A percentile compares a stretch with the other conserved stretches of the same genome.
phyloP scores from a whole-genome alignment of 495 filamentous ascomycete genomes.

The Neurospora sp. region DNA sequence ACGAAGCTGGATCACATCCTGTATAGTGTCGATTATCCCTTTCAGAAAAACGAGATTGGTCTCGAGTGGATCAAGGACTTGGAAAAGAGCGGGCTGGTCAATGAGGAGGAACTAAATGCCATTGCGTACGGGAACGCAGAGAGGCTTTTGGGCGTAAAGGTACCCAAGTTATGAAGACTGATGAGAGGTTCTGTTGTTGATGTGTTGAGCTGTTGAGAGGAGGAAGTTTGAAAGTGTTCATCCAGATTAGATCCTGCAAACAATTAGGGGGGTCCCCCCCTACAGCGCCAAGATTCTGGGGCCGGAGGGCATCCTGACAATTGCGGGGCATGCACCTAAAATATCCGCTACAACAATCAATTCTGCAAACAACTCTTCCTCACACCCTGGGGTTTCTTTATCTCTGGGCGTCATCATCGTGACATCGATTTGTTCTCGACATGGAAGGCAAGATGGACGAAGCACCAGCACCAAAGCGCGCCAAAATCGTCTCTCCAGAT shows the following conservation, averaged over 20 bases:
- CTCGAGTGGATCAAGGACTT: slow-evolving; percentile 39
- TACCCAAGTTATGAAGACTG: background rate
- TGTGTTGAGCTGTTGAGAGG: background rate
- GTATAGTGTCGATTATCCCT: slow-evolving; percentile 54
- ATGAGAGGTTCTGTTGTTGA: background rate
- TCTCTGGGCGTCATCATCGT: slow-evolving; percentile 2
- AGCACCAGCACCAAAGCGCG: background rate
- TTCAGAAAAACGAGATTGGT: slow-evolving; percentile 34
- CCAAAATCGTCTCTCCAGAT: background rate
- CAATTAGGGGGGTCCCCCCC: background rate
- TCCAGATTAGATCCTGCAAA: background rate
- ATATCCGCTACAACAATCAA: background rate
- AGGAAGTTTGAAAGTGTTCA: background rate
- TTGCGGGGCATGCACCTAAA: background rate
- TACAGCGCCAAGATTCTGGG: background rate
- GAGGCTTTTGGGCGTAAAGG: slow-evolving; percentile 30
- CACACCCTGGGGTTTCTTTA: slow-evolving; percentile 8
- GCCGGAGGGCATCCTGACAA: background rate
- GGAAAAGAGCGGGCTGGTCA: slow-evolving; percentile 40
- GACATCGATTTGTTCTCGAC: background rate
- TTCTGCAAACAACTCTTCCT: background rate
- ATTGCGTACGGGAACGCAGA: slow-evolving; percentile 49
- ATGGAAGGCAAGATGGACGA: background rate
- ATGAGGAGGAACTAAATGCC: slow-evolving; percentile 37
- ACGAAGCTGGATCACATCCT: slow-evolving; percentile 42